Conservation (phyloP, 2,329 filamentous ascomycete genomes). For the Elsinoe australis region DNA sequence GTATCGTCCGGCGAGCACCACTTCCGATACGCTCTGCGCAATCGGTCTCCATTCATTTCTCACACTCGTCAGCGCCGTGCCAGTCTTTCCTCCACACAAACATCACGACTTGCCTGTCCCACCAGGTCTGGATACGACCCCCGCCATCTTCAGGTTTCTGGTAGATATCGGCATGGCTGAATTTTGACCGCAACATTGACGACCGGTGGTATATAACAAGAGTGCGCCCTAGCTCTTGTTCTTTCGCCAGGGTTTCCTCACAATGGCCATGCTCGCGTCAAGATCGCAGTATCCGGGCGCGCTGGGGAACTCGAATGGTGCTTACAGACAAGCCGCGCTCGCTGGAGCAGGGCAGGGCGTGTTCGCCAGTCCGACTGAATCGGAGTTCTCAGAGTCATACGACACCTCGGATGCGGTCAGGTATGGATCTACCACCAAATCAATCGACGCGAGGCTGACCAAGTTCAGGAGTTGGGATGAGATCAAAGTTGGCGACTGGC, state of each 20-base stretch:
- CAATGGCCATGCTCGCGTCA: constrained; percentile 71
- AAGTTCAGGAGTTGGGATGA: constrained; percentile 70
- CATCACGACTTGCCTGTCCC: constrained; percentile 6
- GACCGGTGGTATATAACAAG: constrained; percentile 10
- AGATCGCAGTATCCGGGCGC: constrained; percentile 62
- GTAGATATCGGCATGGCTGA: constrained; percentile 12
- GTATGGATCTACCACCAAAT: constrained; percentile 25
- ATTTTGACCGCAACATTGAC: constrained; percentile 7
- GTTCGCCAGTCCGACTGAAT: constrained; percentile 80
- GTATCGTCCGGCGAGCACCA: constrained; percentile 12
- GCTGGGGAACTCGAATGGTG: constrained; percentile 18
- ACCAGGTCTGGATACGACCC: not conserved
- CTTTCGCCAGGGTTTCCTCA: constrained; percentile 16
- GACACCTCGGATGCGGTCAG: constrained; percentile 59
- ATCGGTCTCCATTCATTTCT: not conserved
- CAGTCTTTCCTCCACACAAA: not conserved
- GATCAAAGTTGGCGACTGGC: constrained; percentile 82
- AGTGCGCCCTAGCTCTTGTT: constrained; percentile 8
- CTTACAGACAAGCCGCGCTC: constrained; percentile 31
- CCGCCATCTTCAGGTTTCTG: too few species aligned
- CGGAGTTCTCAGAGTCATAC: constrained; percentile 74
- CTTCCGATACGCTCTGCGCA: constrained; percentile 8
- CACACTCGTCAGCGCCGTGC: not conserved
- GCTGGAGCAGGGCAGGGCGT: constrained; percentile 33
- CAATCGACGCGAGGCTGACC: constrained; percentile 4